phyloP scores from a whole-genome alignment of 2,329 filamentous ascomycete species.

The Hysterium pulicare region DNA sequence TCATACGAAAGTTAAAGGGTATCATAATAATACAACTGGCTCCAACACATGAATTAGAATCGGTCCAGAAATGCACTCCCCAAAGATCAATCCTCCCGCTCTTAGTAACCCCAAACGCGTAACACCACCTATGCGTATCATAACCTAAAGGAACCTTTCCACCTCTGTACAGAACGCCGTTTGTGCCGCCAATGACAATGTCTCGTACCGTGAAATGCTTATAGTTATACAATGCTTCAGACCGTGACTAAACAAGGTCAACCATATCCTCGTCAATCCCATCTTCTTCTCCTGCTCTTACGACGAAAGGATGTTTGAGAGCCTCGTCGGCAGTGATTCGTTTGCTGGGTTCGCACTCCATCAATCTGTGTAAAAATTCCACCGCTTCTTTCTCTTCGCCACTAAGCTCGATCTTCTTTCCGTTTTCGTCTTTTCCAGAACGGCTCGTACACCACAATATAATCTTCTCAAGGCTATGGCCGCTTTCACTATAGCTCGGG shows the following conservation, averaged over 20 bases:
- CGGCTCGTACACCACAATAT: conserved; percentile 91
- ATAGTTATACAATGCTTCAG: too few species aligned
- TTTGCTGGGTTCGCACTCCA: conserved; percentile 72
- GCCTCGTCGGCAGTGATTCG: conserved; percentile 74
- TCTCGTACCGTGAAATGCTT: not conserved
- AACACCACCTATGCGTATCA: conserved; percentile 2
- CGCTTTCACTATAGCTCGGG: conserved; percentile 80
- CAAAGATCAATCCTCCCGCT: not conserved
- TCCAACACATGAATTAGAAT: not conserved
- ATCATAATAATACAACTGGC: conserved; percentile 2
- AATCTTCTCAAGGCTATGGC: conserved; percentile 88
- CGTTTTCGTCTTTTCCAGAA: conserved; percentile 56
- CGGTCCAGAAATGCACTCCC: not conserved
- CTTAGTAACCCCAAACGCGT: not conserved
- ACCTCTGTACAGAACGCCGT: too few species aligned
- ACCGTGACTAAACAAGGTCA: conserved; percentile 20
- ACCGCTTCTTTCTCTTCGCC: conserved; percentile 69
- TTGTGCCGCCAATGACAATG: not conserved
- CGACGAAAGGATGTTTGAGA: conserved; percentile 67
- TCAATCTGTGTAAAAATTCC: conserved; percentile 66
- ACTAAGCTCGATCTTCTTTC: conserved; percentile 34
- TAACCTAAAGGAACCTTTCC: not conserved
- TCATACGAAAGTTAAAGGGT: too few species aligned
- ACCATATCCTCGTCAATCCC: conserved; percentile 34
- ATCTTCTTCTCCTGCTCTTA: conserved; percentile 25